Percentiles rank a stretch among this genome's conserved stretches.
Conservation (phyloP, 345 rosid species). For the Boechera stricta region DNA sequence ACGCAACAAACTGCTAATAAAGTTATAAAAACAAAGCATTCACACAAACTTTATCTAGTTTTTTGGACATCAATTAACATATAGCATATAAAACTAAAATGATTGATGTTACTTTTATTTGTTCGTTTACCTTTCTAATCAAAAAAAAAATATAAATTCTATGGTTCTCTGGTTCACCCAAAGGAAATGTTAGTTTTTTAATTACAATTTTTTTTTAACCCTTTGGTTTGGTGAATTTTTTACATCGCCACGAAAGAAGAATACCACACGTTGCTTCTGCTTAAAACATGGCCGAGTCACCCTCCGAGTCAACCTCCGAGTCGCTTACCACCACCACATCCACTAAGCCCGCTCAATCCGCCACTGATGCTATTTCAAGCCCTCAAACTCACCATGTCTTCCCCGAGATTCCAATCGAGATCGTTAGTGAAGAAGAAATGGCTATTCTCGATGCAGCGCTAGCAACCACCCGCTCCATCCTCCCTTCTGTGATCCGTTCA, state of each 20-base stretch:
- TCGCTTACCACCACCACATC: slow-evolving; percentile 34
- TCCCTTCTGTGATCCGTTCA: slow-evolving; percentile 45
- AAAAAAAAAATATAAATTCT: not conserved
- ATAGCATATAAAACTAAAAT: not conserved
- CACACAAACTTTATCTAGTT: not conserved
- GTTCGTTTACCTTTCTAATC: not conserved
- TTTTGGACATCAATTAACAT: slow-evolving; percentile 13
- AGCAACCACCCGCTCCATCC: slow-evolving; percentile 58
- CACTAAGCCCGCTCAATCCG: slow-evolving; percentile 36
- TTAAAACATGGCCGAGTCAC: slow-evolving; percentile 55
- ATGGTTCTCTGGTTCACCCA: not conserved
- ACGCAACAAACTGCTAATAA: not conserved
- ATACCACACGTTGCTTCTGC: slow-evolving; percentile 23
- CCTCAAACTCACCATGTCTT: not conserved
- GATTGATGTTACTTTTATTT: not conserved
- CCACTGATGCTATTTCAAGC: slow-evolving; percentile 16
- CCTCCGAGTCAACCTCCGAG: slow-evolving; percentile 43
- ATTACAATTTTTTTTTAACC: not conserved
- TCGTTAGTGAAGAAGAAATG: slow-evolving; percentile 90
- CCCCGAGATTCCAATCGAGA: slow-evolving; percentile 69
- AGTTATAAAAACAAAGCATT: not conserved
- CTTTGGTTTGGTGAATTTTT: not conserved
- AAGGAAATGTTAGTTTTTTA: slow-evolving; percentile 17
- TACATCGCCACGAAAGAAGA: slow-evolving; percentile 10
- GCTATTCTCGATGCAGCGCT: slow-evolving; percentile 72